Conservation (phyloP, 192 early-diverging fungal genomes). For the Linnemannia elongata region DNA sequence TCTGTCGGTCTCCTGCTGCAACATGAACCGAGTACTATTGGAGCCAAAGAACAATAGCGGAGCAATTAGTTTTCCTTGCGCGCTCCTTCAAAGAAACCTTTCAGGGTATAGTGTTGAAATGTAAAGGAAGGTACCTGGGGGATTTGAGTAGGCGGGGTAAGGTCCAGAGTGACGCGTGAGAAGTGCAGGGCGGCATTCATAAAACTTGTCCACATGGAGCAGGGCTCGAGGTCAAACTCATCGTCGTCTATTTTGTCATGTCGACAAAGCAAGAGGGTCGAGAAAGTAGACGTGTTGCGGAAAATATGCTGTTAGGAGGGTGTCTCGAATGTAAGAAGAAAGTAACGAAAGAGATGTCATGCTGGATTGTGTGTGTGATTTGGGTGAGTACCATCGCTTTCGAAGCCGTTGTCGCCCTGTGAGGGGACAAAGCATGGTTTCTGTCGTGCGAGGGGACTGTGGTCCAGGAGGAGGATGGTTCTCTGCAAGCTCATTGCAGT, state of each 20-base stretch:
- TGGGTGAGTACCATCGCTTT: conserved; percentile 2
- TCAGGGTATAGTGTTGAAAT: background rate
- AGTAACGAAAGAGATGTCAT: background rate
- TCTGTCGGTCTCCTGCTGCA: conserved; percentile 21
- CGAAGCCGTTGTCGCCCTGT: background rate
- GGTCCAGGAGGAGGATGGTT: conserved; percentile 40
- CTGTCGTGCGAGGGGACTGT: conserved; percentile 32
- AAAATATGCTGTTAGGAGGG: background rate
- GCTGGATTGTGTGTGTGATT: background rate
- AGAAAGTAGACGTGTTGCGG: background rate
- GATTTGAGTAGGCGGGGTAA: conserved; percentile 31
- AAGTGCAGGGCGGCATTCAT: conserved; percentile 50
- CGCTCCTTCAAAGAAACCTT: background rate
- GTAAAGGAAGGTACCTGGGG: conserved; percentile 16
- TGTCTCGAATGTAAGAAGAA: background rate
- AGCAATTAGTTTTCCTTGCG: background rate
- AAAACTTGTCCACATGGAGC: conserved; percentile 50
- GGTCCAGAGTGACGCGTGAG: conserved; percentile 32
- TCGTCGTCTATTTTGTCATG: conserved; percentile 13
- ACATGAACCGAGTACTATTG: conserved; percentile 38
- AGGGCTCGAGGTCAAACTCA: conserved; percentile 39
- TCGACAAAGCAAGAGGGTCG: background rate
- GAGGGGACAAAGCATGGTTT: conserved; percentile 17
- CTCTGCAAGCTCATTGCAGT: conserved; percentile 27
- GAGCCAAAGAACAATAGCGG: background rate